Percentiles rank a stretch among this genome's conserved stretches.
Evolutionary conservation across 75 land plant genomes (phyloP).

Genomic region (Pseudotsuga menziesii): DNA sequence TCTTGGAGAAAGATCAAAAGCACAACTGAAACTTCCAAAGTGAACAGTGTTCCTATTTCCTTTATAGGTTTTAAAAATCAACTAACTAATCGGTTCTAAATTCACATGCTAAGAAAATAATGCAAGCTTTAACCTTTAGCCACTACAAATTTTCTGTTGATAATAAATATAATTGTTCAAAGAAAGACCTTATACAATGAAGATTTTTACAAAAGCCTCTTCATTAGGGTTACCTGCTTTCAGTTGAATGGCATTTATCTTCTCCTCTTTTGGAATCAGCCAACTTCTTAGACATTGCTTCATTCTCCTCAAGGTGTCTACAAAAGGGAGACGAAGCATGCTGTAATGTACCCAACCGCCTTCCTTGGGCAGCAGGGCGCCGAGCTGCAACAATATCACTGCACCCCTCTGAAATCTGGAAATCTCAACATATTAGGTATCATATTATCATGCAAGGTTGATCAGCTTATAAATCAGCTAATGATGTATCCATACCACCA

Average conservation of each 20-base stretch:
- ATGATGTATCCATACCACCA: too few relatives aligned
- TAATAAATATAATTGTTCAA: background rate
- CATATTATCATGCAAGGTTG: too few relatives aligned
- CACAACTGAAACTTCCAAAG: background rate
- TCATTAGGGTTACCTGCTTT: conserved; percentile 1
- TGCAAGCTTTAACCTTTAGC: background rate
- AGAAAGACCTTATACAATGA: background rate
- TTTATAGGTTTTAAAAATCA: background rate
- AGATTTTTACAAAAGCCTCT: background rate
- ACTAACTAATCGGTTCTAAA: background rate
- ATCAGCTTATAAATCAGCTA: too few relatives aligned
- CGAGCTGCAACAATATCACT: too few relatives aligned
- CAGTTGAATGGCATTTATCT: background rate
- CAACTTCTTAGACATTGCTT: background rate
- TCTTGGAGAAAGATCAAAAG: background rate
- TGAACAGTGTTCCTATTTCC: background rate
- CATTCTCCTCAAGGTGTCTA: conserved; percentile 1
- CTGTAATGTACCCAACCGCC: too few relatives aligned
- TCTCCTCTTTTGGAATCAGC: background rate
- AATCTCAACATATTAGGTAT: too few relatives aligned
- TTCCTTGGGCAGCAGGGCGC: too few relatives aligned
- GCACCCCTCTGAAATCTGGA: too few relatives aligned
- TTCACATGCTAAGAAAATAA: background rate
- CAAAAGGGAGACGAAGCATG: too few relatives aligned
- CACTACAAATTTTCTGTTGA: background rate